phyloP scores from a whole-genome alignment of 2,329 filamentous ascomycete species.

The Aspergillus persii region DNA sequence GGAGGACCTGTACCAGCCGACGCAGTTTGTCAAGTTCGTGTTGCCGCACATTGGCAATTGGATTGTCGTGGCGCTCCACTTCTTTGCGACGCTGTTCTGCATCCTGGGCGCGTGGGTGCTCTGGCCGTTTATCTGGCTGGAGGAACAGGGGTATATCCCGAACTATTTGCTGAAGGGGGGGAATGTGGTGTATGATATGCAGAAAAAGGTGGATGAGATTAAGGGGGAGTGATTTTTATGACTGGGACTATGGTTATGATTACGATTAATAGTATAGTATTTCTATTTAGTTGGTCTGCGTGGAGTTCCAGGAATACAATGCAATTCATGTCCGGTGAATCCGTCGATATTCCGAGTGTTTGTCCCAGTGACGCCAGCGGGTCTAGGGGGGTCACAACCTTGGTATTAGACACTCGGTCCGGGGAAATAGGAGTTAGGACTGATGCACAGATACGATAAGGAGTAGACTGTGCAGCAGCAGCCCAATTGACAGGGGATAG shows the following conservation, averaged over 20 bases:
- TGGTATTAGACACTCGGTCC: too few species aligned
- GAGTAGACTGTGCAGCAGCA: too few species aligned
- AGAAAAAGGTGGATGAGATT: conserved; percentile 21
- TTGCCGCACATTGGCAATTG: conserved; percentile 58
- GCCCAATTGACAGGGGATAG: too few species aligned
- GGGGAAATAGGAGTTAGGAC: too few species aligned
- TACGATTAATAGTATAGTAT: too few species aligned
- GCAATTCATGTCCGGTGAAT: too few species aligned
- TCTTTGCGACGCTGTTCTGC: conserved; percentile 64
- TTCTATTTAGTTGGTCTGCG: too few species aligned
- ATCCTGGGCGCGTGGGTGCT: conserved; percentile 55
- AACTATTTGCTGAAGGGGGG: conserved; percentile 21
- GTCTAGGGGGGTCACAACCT: too few species aligned
- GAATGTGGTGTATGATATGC: conserved; percentile 25
- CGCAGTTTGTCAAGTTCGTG: conserved; percentile 73
- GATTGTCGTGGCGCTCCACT: conserved; percentile 62
- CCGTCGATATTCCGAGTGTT: too few species aligned
- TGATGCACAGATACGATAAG: too few species aligned
- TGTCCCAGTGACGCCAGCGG: too few species aligned
- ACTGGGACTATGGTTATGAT: background rate
- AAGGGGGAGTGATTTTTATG: background rate
- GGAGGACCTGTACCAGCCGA: conserved; percentile 77
- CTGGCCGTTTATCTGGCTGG: conserved; percentile 51
- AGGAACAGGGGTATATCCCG: conserved; percentile 41
- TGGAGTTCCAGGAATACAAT: too few species aligned